Percentiles rank a stretch among this genome's conserved stretches.
Conservation (phyloP, 2,329 filamentous ascomycete genomes). For the Arthroderma sp. region DNA sequence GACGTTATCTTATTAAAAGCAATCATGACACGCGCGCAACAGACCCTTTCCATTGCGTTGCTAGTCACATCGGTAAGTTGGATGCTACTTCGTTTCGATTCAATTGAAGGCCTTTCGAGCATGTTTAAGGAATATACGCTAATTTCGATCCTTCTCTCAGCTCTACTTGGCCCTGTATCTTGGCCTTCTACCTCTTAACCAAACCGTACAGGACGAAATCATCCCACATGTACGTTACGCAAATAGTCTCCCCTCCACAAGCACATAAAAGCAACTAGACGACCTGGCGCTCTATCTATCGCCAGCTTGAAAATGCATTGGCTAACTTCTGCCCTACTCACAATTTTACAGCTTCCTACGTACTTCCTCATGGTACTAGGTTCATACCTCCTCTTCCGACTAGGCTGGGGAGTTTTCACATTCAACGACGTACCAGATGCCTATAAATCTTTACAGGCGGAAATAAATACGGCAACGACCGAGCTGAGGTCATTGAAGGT, state of each 20-base stretch:
- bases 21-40: conserved; percentile 81
- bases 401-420: conserved; percentile 84
- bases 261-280: not conserved
- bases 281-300: not conserved
- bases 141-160: conserved; percentile 36
- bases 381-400: conserved; percentile 78
- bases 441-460: conserved; percentile 73
- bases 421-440: conserved; percentile 94
- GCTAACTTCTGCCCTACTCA: not conserved
- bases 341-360: conserved; percentile 62
- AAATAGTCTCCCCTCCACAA: not conserved
- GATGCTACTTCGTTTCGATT: not conserved
- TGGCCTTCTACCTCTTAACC: conserved; percentile 67
- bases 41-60: conserved; percentile 78
- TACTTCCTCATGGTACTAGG: conserved; percentile 87
- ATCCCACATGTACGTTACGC: conserved; percentile 65
- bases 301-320: not conserved
- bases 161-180: conserved; percentile 81
- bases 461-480: conserved; percentile 49
- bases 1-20: not conserved
- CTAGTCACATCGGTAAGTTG: conserved; percentile 67
- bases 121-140: not conserved
- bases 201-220: conserved; percentile 67
- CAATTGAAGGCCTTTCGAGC: not conserved
- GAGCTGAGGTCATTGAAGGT: conserved; percentile 33